These are phyloP conservation scores for Colletotrichum magnum DNA, from an alignment of 2,329 filamentous ascomycete species.

Conservation along the genomic window DNA sequence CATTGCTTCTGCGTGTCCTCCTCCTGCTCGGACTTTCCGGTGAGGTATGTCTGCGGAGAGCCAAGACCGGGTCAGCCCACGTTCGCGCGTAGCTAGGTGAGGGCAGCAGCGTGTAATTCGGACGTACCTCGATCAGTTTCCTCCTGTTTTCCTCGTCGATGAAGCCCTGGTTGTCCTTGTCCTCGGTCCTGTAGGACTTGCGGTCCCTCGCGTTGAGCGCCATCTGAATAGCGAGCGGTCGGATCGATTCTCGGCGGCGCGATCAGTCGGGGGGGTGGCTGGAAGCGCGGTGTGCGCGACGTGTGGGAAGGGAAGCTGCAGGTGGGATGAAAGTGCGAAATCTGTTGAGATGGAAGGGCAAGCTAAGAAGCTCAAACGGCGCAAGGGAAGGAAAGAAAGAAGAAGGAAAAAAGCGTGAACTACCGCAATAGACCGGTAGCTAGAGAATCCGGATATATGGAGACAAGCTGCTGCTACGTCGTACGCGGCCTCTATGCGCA, in stretches of 20 bases:
- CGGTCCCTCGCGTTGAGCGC: conserved; percentile 50
- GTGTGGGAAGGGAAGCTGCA: conserved; percentile 26
- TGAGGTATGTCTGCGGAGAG: conserved; percentile 47
- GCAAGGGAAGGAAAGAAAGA: conserved; percentile 15
- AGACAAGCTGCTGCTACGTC: conserved; percentile 16
- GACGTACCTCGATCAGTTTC: conserved; percentile 53
- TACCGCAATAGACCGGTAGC: conserved; percentile 3
- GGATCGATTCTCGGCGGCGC: conserved; percentile 11
- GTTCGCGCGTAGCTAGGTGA: not conserved
- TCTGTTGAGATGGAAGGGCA: conserved; percentile 13
- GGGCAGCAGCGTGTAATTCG: not conserved
- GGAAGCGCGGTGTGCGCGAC: conserved; percentile 1
- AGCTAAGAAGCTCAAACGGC: no score
- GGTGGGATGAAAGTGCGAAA: conserved; percentile 24
- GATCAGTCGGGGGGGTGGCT: conserved; percentile 15
- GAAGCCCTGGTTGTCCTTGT: conserved; percentile 50
- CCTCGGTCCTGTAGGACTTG: conserved; percentile 57
- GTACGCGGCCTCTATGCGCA: conserved; percentile 30
- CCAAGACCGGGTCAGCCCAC: conserved; percentile 23
- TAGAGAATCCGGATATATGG: conserved; percentile 14
- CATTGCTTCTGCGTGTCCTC: conserved; percentile 32
- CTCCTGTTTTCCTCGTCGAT: conserved; percentile 54
- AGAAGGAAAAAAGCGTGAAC: not conserved
- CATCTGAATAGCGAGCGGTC: conserved; percentile 41
- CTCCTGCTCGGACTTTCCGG: conserved; percentile 3